Conservation (phyloP, 2,329 filamentous ascomycete genomes). For the Cladosporium austrohemisphaericum region DNA sequence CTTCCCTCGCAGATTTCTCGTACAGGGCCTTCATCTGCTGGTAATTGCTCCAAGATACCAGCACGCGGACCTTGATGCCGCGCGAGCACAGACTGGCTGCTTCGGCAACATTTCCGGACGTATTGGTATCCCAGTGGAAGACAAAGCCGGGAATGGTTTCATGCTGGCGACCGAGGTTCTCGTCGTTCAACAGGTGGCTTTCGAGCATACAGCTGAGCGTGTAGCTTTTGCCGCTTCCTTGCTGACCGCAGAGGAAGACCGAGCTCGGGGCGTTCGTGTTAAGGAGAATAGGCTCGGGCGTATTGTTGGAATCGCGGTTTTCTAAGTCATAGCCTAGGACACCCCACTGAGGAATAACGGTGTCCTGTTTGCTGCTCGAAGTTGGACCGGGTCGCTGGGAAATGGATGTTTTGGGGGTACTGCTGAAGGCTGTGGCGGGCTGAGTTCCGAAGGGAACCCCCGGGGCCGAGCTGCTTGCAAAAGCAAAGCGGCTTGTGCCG, state of each 20-base stretch:
- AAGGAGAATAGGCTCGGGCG: constrained; percentile 38
- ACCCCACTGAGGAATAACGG: constrained; percentile 25
- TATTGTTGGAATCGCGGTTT: constrained; percentile 10
- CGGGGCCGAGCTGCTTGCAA: too few relatives aligned
- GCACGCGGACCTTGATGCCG: constrained; percentile 47
- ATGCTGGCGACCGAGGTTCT: constrained; percentile 43
- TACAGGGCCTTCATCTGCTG: constrained; percentile 43
- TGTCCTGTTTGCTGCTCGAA: background rate
- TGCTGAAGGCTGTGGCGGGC: background rate
- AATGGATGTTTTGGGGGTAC: background rate
- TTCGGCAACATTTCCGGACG: constrained; percentile 49
- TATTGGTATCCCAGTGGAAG: constrained; percentile 55
- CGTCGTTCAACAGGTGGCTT: constrained; percentile 50
- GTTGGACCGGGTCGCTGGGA: background rate
- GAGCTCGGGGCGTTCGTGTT: constrained; percentile 57
- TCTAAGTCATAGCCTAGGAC: constrained; percentile 26
- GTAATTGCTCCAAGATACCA: constrained; percentile 51
- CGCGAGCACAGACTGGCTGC: constrained; percentile 52
- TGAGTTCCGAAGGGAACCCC: too few relatives aligned
- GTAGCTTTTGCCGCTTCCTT: constrained; percentile 61
- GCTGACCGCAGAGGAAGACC: constrained; percentile 60
- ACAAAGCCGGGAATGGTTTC: constrained; percentile 57
- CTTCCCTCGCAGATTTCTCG: constrained; percentile 33
- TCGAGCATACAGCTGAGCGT: constrained; percentile 59
- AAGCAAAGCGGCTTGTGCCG: too few relatives aligned